Base-by-base conservation (phyloP, 2,329 filamentous ascomycete genomes). In the Fusarium torulosum region DNA sequence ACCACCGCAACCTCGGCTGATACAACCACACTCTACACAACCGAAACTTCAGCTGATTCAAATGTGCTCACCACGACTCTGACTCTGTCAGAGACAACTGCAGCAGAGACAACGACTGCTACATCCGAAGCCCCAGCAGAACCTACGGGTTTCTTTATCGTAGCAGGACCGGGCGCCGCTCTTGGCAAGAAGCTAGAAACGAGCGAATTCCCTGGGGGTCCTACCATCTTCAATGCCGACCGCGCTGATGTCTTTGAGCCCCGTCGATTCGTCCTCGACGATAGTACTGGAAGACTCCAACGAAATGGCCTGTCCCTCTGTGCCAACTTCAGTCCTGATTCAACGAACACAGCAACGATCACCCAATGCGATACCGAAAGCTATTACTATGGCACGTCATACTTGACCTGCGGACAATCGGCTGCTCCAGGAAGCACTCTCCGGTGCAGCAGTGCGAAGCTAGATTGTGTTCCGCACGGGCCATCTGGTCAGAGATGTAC, bases 71-170 rank as follows among this genome's bases (percentile, higher is more conserved):
- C 21, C 10, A 27, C 27, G 5, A 35, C 8, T 13, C 25, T 14
- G 11, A 20, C 25, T 10, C 7, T 21, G 15, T 33, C 44, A 2
- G 44, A 33, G 25, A 21, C 44, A 11, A 33, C 19, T 7, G 13
- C 37, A 5, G 6, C 27, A 1, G 46, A 56, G n/a, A 41, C 27
- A 2, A 55, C 20, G 8, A 53, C 27, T 7, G 50, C 37, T 2
- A 53, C 53, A 4, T 19, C 47, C 5, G 37, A 42, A 3, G 37
- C 47, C 13, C 10, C 37, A 0, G n/a, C 41, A 1, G 27, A 6
- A 1, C 37, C 40, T n/a, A 56, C 53, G 15, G 27, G 19, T 5
- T 56, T 53, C 38, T 41, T 51, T 1, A 35, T 56, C 15, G 15
- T 56, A 4, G 53, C 29, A 4, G 46, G 53, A 13, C 1, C 23